These are phyloP conservation scores for Nepenthes mirabilis DNA, from an alignment of 148 eudicot genomes.

Conservation along the genomic window DNA sequence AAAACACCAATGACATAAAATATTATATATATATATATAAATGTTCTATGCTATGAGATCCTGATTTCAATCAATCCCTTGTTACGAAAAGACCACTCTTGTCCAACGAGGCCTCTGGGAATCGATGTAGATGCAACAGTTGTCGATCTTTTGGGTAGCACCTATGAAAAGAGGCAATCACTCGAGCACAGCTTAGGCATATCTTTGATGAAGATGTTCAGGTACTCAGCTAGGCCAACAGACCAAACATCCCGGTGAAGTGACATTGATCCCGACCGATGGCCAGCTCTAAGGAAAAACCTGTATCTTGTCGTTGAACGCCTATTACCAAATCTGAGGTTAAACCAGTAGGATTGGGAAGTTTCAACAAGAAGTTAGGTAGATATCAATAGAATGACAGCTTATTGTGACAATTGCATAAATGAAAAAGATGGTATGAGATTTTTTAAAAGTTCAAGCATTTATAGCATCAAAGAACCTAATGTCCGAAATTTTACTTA, in stretches of 20 bases:
- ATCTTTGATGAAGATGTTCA: neutral
- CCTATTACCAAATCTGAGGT: neutral
- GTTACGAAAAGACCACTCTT: neutral
- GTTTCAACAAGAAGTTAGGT: neutral
- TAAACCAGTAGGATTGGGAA: neutral
- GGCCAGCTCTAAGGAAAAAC: neutral
- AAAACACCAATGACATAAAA: neutral
- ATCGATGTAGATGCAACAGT: neutral
- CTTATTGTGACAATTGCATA: too few relatives aligned
- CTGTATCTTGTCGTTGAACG: neutral
- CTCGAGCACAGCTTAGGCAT: neutral
- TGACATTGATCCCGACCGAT: neutral
- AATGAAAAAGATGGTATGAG: too few relatives aligned
- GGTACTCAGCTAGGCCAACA: neutral
- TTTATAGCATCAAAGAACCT: too few relatives aligned
- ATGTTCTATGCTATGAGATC: slow-evolving; percentile 3
- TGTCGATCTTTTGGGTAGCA: neutral
- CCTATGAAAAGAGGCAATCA: neutral
- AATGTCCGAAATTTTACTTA: too few relatives aligned
- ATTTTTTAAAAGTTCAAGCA: too few relatives aligned
- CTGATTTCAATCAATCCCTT: neutral
- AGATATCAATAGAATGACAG: neutral
- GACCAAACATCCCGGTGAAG: neutral
- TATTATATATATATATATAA: neutral
- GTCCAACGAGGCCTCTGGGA: slow-evolving; percentile 1